Evolutionary conservation across 108 stramenopile species (phyloP), one percentile per base, ranked within the genome.

Genomic region (Discostella stelligeroides): DNA sequence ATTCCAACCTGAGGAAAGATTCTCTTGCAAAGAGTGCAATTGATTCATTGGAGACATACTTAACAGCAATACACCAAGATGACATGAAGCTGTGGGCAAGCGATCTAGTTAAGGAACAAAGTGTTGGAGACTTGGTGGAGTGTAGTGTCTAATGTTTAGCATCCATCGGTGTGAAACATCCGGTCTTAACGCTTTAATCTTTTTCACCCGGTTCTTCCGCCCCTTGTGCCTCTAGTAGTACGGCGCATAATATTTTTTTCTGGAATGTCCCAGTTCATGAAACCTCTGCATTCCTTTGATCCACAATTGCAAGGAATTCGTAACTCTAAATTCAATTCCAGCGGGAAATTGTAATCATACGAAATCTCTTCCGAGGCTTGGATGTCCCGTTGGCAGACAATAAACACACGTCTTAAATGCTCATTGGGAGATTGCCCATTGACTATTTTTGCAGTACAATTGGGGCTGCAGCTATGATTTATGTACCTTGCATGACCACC

Each of bases 391-490:
- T 88, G 83, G 25, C 95, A 94, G 49, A 96, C 75, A 60, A 99
- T 93, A 39, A 98, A 83, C 27, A 98, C 97, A 48, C 92, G 85
- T 59, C 85, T 90, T 69, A 88, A 48, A 20, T 82, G 77, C 23
- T 75, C 56, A 54, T 85, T 82, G 9, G 85, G 87, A 4, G 76
- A 37, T 15, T 64, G 28, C 0, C 90, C 89, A 30, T 87, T 66
- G 21, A 97, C 84, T 63, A 94, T 87, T 74, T 90, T 94, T 43
- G 96, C 90, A 34, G 85, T 77, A 72, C 95, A 96, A 72, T 97
- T 98, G 10, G 98, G 98, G 37, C 82, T 84, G 73, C 98, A 99
- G 79, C 88, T 93, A 76, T 99, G 98, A 82, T 98, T 99, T 60
- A 97, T 94, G 66, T 95, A 98, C 25, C 98, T 73, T 4, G 92